Conservation (phyloP, 2,329 filamentous ascomycete genomes). For the Alternaria brassicicola region DNA sequence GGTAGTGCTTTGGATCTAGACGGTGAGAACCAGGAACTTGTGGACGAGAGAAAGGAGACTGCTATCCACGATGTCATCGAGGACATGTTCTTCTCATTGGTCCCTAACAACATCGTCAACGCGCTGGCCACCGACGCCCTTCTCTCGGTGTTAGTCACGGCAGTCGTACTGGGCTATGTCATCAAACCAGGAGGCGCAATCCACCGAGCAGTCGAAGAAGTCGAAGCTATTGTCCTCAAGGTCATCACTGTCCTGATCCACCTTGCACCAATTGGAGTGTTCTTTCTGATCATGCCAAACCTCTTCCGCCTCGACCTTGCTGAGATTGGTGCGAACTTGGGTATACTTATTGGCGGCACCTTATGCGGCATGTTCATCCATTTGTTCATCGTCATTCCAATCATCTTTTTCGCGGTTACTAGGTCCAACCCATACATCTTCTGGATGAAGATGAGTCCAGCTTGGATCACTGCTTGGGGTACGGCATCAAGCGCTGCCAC, state of each 20-base stretch:
- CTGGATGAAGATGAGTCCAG: conserved; percentile 58
- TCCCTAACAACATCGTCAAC: conserved; percentile 57
- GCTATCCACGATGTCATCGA: conserved; percentile 54
- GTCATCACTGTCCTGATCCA: conserved; percentile 59
- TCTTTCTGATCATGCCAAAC: conserved; percentile 61
- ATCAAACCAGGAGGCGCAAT: conserved; percentile 53
- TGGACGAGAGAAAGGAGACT: conserved; percentile 44
- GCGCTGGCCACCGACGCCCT: conserved; percentile 57
- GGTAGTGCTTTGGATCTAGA: conserved; percentile 42
- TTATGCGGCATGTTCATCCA: conserved; percentile 57
- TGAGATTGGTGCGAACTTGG: conserved; percentile 58
- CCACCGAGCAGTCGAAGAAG: conserved; percentile 54
- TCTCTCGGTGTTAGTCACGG: conserved; percentile 56
- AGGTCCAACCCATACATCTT: conserved; percentile 56
- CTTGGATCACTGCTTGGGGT: conserved; percentile 63
- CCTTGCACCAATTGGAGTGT: conserved; percentile 59
- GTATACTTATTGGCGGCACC: conserved; percentile 57
- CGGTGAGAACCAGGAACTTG: conserved; percentile 42
- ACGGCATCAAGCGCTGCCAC: conserved; percentile 61
- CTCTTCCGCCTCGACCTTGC: conserved; percentile 57
- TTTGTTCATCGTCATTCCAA: conserved; percentile 55
- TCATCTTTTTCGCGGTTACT: conserved; percentile 39
- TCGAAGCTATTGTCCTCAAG: conserved; percentile 56
- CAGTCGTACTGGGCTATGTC: conserved; percentile 56
- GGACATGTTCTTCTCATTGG: conserved; percentile 57